Base-by-base conservation (phyloP, 2,329 filamentous ascomycete genomes). In the Aspergillus arachidicola region DNA sequence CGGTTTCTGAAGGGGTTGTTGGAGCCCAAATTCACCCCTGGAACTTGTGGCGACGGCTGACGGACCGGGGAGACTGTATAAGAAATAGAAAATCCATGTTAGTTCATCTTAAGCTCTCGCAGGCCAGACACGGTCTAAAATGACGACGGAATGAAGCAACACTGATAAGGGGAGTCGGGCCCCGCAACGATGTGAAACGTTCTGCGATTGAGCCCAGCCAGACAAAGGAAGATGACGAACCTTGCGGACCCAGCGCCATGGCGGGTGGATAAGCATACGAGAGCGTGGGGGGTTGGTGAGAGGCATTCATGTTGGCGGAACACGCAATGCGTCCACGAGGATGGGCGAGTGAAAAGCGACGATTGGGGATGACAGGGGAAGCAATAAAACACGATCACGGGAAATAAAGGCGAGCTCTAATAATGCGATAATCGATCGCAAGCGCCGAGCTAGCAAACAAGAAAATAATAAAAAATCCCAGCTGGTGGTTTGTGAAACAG, bases 1-100 rank as follows among this genome's bases (percentile, higher is more conserved):
- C 80, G 80, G 66, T 82, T 83, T 68, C 82, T 76, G 64, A 84
- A 84, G 14, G 82, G 82, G 62, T 84, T 84, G 65, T 84, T 84
- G 45, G 82, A 84, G 36, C 71, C 77, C 69, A 81, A 70, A 62
- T 73, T 78, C 62, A 73, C 69, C 12, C 45, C 45, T 14, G 72
- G 68, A 54, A 69, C 36, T 43, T 69, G 72, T 12, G 76, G 75
- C 26, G 75, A 77, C 12, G 71, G 59, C 64, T 77, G 75, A 68
- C 72, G 71, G 64, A 75, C 72, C 73, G 62, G 59, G 59, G 64
- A 71, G 51, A 56, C 64, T 66, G 65, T 32, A 62, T 26, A 43
- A 32, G 10, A 56, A 34, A 41, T 21, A n/a, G 30, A 50, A 66
- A 53, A 43, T 38, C 36, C 41, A 58, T 43, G 28, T 51, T n/a